These are phyloP conservation scores for Cymbopogon flexuosus DNA, from an alignment of 202 grass and related monocot species.

Conservation along the genomic window DNA sequence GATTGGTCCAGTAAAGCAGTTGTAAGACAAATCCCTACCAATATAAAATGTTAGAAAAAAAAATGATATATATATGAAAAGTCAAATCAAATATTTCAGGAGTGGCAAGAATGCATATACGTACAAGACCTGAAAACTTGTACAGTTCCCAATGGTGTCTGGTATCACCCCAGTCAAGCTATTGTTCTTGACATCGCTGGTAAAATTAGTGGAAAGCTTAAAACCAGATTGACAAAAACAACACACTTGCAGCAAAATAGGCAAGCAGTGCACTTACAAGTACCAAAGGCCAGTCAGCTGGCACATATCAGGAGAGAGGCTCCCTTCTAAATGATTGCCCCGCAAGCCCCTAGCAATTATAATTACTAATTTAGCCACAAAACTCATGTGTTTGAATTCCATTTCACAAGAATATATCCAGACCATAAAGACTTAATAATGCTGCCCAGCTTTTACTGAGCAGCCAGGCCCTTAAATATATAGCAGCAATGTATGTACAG, in stretches of 20 bases:
- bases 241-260: not conserved
- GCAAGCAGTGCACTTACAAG: conserved; percentile 56
- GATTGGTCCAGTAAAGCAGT: conserved; percentile 70
- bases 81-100: not conserved
- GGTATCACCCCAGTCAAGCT: conserved; percentile 82
- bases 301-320: too few relatives aligned
- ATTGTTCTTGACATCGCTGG: conserved; percentile 94
- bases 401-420: not conserved
- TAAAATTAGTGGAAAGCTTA: not conserved
- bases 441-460: not conserved
- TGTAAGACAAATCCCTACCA: conserved; percentile 95
- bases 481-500: not conserved
- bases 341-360: too few relatives aligned
- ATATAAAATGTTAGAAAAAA: conserved; percentile 16
- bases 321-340: too few relatives aligned
- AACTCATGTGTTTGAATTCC: not conserved
- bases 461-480: not conserved
- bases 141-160: conserved; percentile 88
- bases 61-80: not conserved
- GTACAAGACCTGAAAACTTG: conserved; percentile 98
- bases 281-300: not conserved
- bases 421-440: not conserved
- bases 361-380: too few relatives aligned
- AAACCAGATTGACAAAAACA: not conserved
- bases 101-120: conserved; percentile 31